A percentile compares a stretch with the other conserved stretches of the same genome.
Conservation (phyloP, 2,329 filamentous ascomycete species). For the Ophiostoma tasmaniense region DNA sequence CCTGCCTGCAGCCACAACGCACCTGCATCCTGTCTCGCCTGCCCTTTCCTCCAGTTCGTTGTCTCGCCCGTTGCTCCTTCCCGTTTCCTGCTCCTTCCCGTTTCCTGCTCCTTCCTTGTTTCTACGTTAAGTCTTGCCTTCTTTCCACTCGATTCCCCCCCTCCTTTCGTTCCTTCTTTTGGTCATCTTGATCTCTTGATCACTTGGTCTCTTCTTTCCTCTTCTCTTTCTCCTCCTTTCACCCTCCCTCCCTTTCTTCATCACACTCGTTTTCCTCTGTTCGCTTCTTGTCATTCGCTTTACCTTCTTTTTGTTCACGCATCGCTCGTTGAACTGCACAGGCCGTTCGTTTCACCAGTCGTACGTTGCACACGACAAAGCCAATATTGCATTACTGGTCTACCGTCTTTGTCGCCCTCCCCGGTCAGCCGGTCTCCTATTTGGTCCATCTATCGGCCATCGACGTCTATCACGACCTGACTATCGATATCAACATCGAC, state of each 20-base stretch:
- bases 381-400: neutral
- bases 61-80: conserved; percentile 5
- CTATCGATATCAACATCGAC: neutral
- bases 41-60: neutral
- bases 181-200: conserved; percentile 1
- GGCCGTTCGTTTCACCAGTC: neutral
- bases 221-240: neutral
- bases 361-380: neutral
- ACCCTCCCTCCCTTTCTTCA: neutral
- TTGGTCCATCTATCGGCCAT: neutral
- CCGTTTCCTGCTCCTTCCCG: neutral
- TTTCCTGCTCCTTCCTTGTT: neutral
- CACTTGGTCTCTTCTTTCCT: neutral
- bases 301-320: neutral
- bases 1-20: neutral
- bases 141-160: conserved; percentile 8
- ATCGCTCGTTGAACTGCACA: neutral
- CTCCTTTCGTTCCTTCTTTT: neutral
- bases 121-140: neutral
- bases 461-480: neutral
- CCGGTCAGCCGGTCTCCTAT: neutral
- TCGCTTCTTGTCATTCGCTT: neutral
- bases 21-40: conserved; percentile 1
- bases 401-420: neutral
- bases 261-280: neutral